Evolutionary conservation across 192 early-diverging fungal species (phyloP).

Genomic region (Coemansia sp.): DNA sequence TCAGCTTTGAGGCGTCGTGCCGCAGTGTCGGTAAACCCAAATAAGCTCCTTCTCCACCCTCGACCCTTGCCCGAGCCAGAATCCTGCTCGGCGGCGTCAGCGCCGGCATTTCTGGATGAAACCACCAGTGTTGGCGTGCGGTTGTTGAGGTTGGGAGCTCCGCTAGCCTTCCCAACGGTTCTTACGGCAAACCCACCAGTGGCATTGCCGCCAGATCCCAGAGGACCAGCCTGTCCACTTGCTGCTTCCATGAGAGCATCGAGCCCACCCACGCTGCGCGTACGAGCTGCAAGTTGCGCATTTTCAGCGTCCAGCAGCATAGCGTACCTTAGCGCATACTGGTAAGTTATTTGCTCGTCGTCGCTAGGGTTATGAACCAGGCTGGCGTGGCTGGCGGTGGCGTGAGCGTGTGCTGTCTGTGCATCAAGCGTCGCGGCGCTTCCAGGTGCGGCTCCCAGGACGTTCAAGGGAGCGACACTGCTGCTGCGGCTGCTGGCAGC

Average conservation of each 20-base stretch:
- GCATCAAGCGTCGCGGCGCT: neutral
- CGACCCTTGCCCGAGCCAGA: conserved; percentile 1
- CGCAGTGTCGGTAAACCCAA: conserved; percentile 38
- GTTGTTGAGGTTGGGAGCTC: conserved; percentile 39
- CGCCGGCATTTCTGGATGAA: neutral
- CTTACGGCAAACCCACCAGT: conserved; percentile 21
- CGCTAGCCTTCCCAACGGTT: conserved; percentile 37
- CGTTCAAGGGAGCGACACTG: neutral
- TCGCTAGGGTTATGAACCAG: neutral
- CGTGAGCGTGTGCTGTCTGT: neutral
- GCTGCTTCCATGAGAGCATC: neutral
- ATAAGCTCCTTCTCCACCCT: conserved; percentile 37
- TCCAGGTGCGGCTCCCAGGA: neutral
- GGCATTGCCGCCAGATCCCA: neutral
- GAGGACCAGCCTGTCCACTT: neutral
- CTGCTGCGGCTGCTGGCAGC: neutral
- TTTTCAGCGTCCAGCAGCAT: conserved; percentile 47
- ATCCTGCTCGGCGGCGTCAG: neutral
- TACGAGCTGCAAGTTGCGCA: conserved; percentile 34
- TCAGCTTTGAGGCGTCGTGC: conserved; percentile 44
- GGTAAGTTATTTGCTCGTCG: conserved; percentile 35
- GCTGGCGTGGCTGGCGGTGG: neutral
- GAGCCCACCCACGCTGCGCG: conserved; percentile 9
- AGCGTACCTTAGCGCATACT: conserved; percentile 51
- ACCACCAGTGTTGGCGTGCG: conserved; percentile 46